These are phyloP conservation scores for Calocybe indica DNA, from an alignment of 768 basidiomycete genomes.

Conservation along the genomic window DNA sequence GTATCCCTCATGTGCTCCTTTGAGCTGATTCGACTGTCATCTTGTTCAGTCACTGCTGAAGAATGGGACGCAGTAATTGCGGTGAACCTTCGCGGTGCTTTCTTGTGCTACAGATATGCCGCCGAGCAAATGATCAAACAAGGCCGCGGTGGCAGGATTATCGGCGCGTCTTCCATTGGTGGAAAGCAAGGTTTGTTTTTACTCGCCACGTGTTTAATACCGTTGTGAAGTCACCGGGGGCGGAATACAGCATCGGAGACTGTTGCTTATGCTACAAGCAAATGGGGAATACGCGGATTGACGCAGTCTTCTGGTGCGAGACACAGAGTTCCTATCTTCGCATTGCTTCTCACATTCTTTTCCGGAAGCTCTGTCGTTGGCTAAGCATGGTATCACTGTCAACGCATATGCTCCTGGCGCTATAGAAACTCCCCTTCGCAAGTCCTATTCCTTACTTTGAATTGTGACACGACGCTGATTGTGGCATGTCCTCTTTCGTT, in stretches of 20 bases:
- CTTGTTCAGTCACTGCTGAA: constrained; percentile 16
- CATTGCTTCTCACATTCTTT: not conserved
- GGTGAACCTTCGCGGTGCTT: constrained; percentile 30
- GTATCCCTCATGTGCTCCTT: not conserved
- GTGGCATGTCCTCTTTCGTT: too few relatives aligned
- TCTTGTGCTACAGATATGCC: constrained; percentile 36
- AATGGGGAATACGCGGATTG: constrained; percentile 37
- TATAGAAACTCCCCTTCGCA: constrained; percentile 7
- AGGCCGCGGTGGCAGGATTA: constrained; percentile 35
- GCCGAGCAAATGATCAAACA: constrained; percentile 37
- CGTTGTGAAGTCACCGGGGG: constrained; percentile 1
- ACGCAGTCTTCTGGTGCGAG: constrained; percentile 30
- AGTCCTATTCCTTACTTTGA: not conserved
- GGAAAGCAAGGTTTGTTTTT: constrained; percentile 25
- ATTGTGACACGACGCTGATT: too few relatives aligned
- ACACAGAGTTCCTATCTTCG: not conserved
- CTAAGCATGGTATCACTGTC: constrained; percentile 24
- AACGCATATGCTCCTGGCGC: constrained; percentile 29
- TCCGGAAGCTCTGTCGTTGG: constrained; percentile 9
- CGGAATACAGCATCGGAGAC: not conserved
- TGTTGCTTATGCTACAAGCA: constrained; percentile 27
- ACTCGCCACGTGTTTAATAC: not conserved
- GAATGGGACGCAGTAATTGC: constrained; percentile 24
- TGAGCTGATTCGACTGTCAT: not conserved
- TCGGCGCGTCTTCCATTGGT: constrained; percentile 35